Base-by-base conservation (phyloP, 2,329 filamentous ascomycete genomes). In the Diaporthe sp. region DNA sequence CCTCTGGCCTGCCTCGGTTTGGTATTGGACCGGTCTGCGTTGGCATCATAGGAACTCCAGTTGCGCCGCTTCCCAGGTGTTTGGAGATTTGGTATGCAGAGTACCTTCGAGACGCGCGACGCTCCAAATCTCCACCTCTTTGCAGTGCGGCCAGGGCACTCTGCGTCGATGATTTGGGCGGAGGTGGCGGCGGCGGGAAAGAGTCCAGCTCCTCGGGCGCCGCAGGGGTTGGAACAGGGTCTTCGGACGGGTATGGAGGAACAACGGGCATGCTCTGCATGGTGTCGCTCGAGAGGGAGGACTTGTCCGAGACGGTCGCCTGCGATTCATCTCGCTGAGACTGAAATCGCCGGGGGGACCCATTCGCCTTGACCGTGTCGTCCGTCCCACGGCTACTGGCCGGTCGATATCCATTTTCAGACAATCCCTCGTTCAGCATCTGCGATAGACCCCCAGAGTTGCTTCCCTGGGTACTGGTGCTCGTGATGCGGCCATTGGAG, bases 71-170 rank as follows among this genome's bases (percentile, higher is more conserved):
- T 15, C 96, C 96, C 2, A 98, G 88, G 80, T 98, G 95, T 82
- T 98, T 98, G 61, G 95, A 95, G 79, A 99, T 98, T 82, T 99
- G 97, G 82, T 98, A 99, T 72, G 95, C 94, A 2, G 97, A 98
- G 82, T 98, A 99, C 81, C 97, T 90, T 79, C 96, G 90, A 19
- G 97, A 99, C 0, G 97, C 97, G 82, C 97, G 91, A 82, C 97
- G 91, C 85, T 99, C 97, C 68, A 99, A 87, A 79, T 98, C 96
- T 28, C 96, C 96, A 46, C 96, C 96, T 84, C 95, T 92, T 84
- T 98, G 97, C 78, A 99, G 85, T 70, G 96, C 95, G 67, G 95
- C 95, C 71, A 99, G 87, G 7, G 97, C 97, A 86, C 98, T 97
- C 80, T 97, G 94, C 80, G 95, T 92, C 80, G 94, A 94, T 71